These are phyloP conservation scores for Amaranthus palmeri DNA, from an alignment of 148 eudicot genomes.

Conservation along the genomic window DNA sequence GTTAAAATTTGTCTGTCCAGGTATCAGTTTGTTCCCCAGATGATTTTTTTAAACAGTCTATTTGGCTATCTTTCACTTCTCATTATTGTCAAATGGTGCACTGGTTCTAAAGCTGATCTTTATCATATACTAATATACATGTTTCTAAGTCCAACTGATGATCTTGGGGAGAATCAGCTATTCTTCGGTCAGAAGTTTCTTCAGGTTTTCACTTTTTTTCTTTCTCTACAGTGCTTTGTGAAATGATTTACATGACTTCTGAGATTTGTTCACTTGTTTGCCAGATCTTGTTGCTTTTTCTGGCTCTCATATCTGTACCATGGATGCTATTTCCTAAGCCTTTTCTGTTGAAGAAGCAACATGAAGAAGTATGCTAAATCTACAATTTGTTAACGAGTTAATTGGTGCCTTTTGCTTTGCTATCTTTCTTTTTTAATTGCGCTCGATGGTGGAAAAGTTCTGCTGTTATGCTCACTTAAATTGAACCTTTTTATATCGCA, in stretches of 20 bases:
- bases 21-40: conserved; percentile 84
- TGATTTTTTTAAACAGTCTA: conserved; percentile 79
- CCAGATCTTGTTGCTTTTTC: conserved; percentile 54
- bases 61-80: conserved; percentile 88
- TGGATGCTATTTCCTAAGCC: conserved; percentile 96
- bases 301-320: conserved; percentile 76
- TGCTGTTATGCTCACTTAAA: neutral
- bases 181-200: conserved; percentile 69
- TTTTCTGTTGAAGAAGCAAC: conserved; percentile 77
- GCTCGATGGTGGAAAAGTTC: neutral
- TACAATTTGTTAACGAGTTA: neutral
- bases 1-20: conserved; percentile 29
- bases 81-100: conserved; percentile 84
- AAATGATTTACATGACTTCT: conserved; percentile 14
- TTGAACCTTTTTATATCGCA: conserved; percentile 22
- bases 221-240: neutral
- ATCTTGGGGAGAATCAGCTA: conserved; percentile 82
- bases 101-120: conserved; percentile 82
- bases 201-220: conserved; percentile 46
- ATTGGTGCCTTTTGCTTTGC: neutral
- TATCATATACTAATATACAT: conserved; percentile 89
- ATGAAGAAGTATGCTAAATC: conserved; percentile 52
- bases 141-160: conserved; percentile 87
- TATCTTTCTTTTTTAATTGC: neutral
- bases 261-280: conserved; percentile 12